A percentile compares a stretch with the other conserved stretches of the same genome.
Conservation (phyloP, 495 filamentous ascomycete species). For the Penicillium malachiteum region DNA sequence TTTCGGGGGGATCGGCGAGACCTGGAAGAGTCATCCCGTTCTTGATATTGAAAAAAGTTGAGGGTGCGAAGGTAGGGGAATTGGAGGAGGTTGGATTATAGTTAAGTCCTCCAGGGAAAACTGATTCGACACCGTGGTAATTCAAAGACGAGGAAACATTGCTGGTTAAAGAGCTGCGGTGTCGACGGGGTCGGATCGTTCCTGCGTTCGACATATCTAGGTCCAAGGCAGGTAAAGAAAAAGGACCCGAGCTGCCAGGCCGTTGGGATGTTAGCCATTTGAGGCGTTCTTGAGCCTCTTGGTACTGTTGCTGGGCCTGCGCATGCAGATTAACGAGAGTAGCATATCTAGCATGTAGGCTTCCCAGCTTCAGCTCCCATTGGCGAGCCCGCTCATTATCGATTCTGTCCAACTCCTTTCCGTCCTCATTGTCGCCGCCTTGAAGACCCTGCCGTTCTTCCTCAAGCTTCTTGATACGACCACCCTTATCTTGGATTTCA, state of each 20-base stretch:
- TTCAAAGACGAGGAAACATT: conserved; percentile 49
- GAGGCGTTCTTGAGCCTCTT: conserved; percentile 52
- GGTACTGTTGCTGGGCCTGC: conserved; percentile 50
- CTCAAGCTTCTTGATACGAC: conserved; percentile 62
- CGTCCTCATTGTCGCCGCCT: conserved; percentile 49
- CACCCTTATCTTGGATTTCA: conserved; percentile 59
- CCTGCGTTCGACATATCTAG: conserved; percentile 38
- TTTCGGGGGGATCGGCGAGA: conserved; percentile 39
- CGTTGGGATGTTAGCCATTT: conserved; percentile 50
- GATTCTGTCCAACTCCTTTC: conserved; percentile 47
- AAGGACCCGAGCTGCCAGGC: conserved; percentile 42
- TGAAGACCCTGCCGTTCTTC: conserved; percentile 52
- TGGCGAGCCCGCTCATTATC: conserved; percentile 58
- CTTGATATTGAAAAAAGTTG: conserved; percentile 60
- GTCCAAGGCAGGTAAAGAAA: conserved; percentile 45
- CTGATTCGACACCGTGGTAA: conserved; percentile 38
- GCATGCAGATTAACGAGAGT: conserved; percentile 47
- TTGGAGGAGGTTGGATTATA: conserved; percentile 47
- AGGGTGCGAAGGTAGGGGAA: conserved; percentile 49
- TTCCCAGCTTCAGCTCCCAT: conserved; percentile 51
- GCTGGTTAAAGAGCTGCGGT: conserved; percentile 49
- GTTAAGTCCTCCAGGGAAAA: conserved; percentile 37
- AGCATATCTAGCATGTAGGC: conserved; percentile 52
- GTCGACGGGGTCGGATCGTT: conserved; percentile 47
- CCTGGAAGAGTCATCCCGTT: conserved; percentile 52